phyloP scores from a whole-genome alignment of 768 basidiomycete genomes.

The Hortiboletus flavorubellus region DNA sequence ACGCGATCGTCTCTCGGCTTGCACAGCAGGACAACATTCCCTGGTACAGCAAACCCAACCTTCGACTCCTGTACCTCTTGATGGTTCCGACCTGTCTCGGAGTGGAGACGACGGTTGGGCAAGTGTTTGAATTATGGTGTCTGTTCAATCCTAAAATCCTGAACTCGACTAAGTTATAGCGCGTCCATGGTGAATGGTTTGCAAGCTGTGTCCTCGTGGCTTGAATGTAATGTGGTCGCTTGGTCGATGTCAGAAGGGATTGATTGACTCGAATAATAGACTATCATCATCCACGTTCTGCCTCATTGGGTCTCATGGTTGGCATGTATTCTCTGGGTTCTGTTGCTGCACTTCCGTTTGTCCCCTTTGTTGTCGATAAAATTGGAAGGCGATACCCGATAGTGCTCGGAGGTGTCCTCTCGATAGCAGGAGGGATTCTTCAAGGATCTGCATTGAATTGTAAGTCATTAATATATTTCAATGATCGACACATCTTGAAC shows the following conservation, averaged over 20 bases:
- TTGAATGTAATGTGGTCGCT: conserved; percentile 40
- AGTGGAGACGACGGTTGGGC: too few species aligned
- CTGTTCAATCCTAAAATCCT: too few species aligned
- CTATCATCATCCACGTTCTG: neutral
- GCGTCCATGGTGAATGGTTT: conserved; percentile 63
- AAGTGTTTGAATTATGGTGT: too few species aligned
- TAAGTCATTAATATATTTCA: neutral
- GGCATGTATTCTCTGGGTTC: conserved; percentile 62
- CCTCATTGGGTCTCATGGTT: conserved; percentile 12
- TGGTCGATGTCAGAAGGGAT: neutral
- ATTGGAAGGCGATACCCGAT: conserved; percentile 16
- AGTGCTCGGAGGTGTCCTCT: conserved; percentile 9
- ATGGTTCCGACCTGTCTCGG: too few species aligned
- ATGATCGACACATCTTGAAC: neutral
- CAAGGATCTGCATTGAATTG: conserved; percentile 16
- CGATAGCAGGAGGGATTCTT: conserved; percentile 11
- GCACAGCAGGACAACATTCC: too few species aligned
- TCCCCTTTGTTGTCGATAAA: conserved; percentile 6
- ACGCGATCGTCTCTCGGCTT: too few species aligned
- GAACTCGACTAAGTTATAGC: conserved; percentile 15
- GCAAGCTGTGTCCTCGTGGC: conserved; percentile 57
- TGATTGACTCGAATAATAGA: neutral
- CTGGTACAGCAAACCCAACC: too few species aligned
- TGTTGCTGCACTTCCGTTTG: conserved; percentile 48
- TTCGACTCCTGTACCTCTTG: too few species aligned